These are phyloP conservation scores for Lepidium didymum DNA, from an alignment of 345 rosid genomes.

Conservation along the genomic window DNA sequence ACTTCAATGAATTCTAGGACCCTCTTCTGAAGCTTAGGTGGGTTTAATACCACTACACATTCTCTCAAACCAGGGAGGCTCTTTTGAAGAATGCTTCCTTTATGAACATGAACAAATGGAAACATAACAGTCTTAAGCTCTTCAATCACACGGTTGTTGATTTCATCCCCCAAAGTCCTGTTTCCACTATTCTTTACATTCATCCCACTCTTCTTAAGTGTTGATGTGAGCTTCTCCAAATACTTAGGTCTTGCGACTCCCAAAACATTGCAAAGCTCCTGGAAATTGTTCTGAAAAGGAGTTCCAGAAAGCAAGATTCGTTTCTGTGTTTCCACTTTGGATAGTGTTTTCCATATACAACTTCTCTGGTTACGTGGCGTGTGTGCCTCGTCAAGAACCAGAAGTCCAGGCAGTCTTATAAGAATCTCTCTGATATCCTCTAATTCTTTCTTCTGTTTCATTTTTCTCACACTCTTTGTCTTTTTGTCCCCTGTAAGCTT, in stretches of 20 bases:
- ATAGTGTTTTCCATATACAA: constrained; percentile 50
- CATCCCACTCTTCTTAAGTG: constrained; percentile 14
- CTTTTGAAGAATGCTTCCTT: constrained; percentile 59
- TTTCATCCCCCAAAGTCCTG: background rate
- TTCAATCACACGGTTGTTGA: constrained; percentile 22
- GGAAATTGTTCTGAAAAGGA: constrained; percentile 79
- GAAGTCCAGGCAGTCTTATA: constrained; percentile 37
- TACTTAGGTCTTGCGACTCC: constrained; percentile 30
- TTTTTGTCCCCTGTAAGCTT: constrained; percentile 37
- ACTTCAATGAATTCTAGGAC: constrained; percentile 23
- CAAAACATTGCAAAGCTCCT: constrained; percentile 44
- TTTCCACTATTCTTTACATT: constrained; percentile 9
- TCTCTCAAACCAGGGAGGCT: constrained; percentile 60
- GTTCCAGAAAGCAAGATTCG: constrained; percentile 78
- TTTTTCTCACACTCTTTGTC: constrained; percentile 5
- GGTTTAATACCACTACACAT: constrained; percentile 29
- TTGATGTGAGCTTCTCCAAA: constrained; percentile 5
- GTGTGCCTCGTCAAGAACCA: constrained; percentile 80
- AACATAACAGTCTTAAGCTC: constrained; percentile 28
- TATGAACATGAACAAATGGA: constrained; percentile 75
- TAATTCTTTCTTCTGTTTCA: constrained; percentile 2
- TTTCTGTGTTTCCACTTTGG: constrained; percentile 45
- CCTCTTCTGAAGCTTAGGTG: constrained; percentile 29
- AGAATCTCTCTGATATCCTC: constrained; percentile 36
- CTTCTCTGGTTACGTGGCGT: constrained; percentile 58